phyloP scores from a whole-genome alignment of 2,329 filamentous ascomycete genomes.

The Davidsoniella eucalypti region DNA sequence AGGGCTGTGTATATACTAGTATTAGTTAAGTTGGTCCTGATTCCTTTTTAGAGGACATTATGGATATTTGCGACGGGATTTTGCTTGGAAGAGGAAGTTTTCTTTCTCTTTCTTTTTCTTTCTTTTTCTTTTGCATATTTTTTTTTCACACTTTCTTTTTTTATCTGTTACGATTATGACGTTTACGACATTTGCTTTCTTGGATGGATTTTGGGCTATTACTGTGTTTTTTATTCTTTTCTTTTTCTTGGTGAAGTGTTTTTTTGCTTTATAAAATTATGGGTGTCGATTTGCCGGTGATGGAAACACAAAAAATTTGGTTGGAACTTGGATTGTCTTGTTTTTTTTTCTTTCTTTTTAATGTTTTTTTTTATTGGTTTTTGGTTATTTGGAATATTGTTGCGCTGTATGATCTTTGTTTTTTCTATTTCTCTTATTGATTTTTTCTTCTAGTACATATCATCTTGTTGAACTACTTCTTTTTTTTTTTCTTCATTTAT shows the following conservation, averaged over 20 bases:
- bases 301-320: too few relatives aligned
- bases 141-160: not conserved
- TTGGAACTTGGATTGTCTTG: not conserved
- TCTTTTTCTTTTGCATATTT: not conserved
- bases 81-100: not conserved
- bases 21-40: too few relatives aligned
- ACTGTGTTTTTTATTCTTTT: not conserved
- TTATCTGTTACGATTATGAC: slow-evolving; percentile 6
- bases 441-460: not conserved
- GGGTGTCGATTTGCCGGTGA: too few relatives aligned
- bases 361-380: too few relatives aligned
- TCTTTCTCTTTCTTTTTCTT: not conserved
- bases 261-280: too few relatives aligned
- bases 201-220: not conserved
- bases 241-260: not conserved
- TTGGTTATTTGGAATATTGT: not conserved
- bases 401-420: not conserved
- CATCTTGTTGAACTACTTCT: not conserved
- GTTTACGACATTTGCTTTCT: not conserved
- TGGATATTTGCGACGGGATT: too few relatives aligned
- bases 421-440: not conserved
- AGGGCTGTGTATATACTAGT: too few relatives aligned
- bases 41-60: too few relatives aligned
- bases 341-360: slow-evolving; percentile 2
- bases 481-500: not conserved